Evolutionary conservation across 352 stramenopile genomes (phyloP).

Genomic region (Phytopythium sindhum): DNA sequence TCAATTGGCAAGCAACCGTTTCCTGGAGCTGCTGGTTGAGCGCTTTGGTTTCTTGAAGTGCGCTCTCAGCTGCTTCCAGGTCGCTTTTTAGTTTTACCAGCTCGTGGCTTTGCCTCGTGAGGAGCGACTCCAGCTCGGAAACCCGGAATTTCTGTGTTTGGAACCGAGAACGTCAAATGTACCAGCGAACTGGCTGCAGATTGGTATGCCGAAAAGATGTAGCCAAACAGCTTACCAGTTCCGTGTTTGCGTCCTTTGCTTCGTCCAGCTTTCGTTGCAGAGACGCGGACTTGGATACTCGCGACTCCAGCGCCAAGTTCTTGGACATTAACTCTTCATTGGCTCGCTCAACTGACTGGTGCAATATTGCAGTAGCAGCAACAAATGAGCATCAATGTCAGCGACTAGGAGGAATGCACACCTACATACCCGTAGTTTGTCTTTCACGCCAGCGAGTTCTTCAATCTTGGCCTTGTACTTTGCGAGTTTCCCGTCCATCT

Average conservation of each 20-base stretch:
- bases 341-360: slow-evolving; percentile 48
- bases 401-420: neutral
- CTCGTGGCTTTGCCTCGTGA: slow-evolving; percentile 33
- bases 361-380: neutral
- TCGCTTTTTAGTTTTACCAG: slow-evolving; percentile 19
- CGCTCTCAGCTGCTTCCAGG: slow-evolving; percentile 22
- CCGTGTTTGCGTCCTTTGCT: slow-evolving; percentile 61
- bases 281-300: slow-evolving; percentile 36
- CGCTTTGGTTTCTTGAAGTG: slow-evolving; percentile 33
- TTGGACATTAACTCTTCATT: slow-evolving; percentile 55
- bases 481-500: slow-evolving; percentile 37
- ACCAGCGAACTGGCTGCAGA: neutral
- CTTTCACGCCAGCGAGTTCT: slow-evolving; percentile 44
- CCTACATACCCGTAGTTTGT: slow-evolving; percentile 41
- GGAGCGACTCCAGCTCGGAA: slow-evolving; percentile 44
- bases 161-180: neutral
- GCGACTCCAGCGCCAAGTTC: slow-evolving; percentile 47
- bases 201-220: neutral
- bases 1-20: slow-evolving; percentile 22
- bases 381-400: slow-evolving; percentile 1
- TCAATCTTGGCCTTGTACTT: slow-evolving; percentile 81
- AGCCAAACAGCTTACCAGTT: slow-evolving; percentile 34
- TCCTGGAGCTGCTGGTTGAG: slow-evolving; percentile 55
- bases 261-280: slow-evolving; percentile 67
- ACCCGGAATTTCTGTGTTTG: slow-evolving; percentile 52